These are phyloP conservation scores for Zoysia japonica DNA, from an alignment of 176 grass and related monocot species.

Conservation along the genomic window DNA sequence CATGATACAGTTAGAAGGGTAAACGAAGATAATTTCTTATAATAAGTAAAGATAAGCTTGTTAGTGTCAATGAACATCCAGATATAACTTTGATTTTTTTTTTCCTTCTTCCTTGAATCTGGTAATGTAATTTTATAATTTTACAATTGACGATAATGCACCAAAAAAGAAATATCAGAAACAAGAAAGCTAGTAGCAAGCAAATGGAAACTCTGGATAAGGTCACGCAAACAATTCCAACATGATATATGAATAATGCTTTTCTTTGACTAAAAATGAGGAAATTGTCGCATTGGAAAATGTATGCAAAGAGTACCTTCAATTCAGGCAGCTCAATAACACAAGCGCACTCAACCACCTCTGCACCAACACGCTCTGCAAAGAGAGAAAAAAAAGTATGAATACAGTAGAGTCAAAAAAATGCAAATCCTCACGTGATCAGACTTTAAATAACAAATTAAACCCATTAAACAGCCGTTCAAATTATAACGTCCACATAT, in stretches of 20 bases:
- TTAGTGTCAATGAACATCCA: neutral
- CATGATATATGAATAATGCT: neutral
- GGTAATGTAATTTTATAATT: neutral
- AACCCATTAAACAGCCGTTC: neutral
- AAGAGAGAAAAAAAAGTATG: neutral
- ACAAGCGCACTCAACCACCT: slow-evolving; percentile 86
- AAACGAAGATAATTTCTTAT: neutral
- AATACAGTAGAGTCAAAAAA: slow-evolving; percentile 15
- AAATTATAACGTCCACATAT: neutral
- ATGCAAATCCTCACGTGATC: neutral
- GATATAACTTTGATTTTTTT: neutral
- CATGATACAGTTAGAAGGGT: slow-evolving; percentile 21
- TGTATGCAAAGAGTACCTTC: slow-evolving; percentile 49
- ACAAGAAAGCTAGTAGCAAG: neutral
- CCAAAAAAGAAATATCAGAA: neutral
- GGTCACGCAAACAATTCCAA: neutral
- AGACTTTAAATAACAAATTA: neutral
- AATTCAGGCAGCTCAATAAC: slow-evolving; percentile 91
- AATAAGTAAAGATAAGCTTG: slow-evolving; percentile 17
- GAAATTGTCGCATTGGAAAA: neutral
- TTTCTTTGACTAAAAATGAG: neutral
- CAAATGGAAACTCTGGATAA: neutral
- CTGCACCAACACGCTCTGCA: slow-evolving; percentile 86
- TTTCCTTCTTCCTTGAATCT: neutral
- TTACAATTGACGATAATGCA: neutral